Evolutionary conservation across 352 stramenopile species (phyloP).

Genomic region (Phytopythium boreale): DNA sequence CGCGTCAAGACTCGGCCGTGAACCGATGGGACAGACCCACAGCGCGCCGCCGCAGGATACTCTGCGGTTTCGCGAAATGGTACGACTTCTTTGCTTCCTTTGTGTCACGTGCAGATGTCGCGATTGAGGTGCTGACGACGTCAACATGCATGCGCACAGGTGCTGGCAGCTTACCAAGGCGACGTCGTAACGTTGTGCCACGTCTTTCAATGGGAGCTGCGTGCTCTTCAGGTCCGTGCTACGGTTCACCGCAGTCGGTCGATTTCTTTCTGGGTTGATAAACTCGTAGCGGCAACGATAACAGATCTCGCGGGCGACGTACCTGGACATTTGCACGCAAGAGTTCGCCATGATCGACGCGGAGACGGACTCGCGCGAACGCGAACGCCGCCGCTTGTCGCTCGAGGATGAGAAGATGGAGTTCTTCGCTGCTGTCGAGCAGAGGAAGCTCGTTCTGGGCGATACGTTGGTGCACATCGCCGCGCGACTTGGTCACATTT

Average conservation of each 20-base stretch:
- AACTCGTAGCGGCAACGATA: background rate
- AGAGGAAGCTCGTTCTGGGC: slow-evolving; percentile 51
- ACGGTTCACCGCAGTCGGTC: no score
- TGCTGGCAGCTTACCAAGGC: slow-evolving; percentile 44
- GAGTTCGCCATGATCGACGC: slow-evolving; percentile 52
- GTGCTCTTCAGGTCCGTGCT: slow-evolving; percentile 41
- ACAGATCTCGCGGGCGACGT: slow-evolving; percentile 69
- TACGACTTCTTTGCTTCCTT: slow-evolving; percentile 8
- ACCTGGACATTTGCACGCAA: slow-evolving; percentile 70
- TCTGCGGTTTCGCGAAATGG: slow-evolving; percentile 55
- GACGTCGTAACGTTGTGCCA: slow-evolving; percentile 35
- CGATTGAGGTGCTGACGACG: background rate
- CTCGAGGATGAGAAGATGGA: slow-evolving; percentile 78
- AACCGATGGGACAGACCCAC: slow-evolving; percentile 50
- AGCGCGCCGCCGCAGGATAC: slow-evolving; percentile 50
- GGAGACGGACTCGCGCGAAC: slow-evolving; percentile 58
- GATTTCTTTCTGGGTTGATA: no score
- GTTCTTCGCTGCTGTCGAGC: slow-evolving; percentile 63
- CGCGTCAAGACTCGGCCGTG: background rate
- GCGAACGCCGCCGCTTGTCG: slow-evolving; percentile 36
- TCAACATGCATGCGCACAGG: slow-evolving; percentile 14
- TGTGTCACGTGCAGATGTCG: background rate
- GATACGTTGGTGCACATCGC: slow-evolving; percentile 76
- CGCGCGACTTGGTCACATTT: slow-evolving; percentile 44
- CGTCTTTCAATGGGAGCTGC: slow-evolving; percentile 42